Percentiles rank a stretch among this genome's conserved stretches.
phyloP scores from a whole-genome alignment of 2,329 filamentous ascomycete species.

The Ceratocystis huliohia region DNA sequence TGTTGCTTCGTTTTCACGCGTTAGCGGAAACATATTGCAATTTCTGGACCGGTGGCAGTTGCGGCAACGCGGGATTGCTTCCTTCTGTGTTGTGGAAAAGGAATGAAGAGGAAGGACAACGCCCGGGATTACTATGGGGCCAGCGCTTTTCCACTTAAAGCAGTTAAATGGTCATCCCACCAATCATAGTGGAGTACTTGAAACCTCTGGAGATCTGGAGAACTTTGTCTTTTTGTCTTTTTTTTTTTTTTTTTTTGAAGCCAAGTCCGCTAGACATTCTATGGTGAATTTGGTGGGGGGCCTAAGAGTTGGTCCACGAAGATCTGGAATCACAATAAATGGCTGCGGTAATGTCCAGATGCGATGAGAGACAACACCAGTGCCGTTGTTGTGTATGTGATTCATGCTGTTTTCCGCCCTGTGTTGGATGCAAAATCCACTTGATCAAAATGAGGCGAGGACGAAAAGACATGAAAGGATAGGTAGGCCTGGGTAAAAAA shows the following conservation, averaged over 20 bases:
- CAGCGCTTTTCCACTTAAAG: conserved; percentile 8
- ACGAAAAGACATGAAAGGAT: not conserved
- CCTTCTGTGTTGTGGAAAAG: not conserved
- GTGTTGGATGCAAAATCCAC: not conserved
- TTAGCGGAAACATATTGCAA: not conserved
- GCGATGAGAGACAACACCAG: not conserved
- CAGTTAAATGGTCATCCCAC: conserved; percentile 13
- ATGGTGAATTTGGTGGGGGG: not conserved
- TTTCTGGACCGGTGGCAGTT: not conserved
- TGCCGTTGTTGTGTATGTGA: not conserved
- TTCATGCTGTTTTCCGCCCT: conserved; percentile 1
- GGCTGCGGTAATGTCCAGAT: not conserved
- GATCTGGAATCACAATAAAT: not conserved
- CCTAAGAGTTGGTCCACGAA: too few species aligned
- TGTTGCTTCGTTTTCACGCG: not conserved
- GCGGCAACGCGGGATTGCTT: conserved; percentile 1
- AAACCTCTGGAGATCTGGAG: not conserved
- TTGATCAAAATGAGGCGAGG: not conserved
- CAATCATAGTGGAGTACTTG: not conserved
- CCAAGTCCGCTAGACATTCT: not conserved
- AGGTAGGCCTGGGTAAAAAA: not conserved
- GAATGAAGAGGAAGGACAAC: not conserved
- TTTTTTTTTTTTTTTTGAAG: not conserved
- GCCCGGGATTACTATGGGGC: conserved; percentile 7
- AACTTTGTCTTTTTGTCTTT: not conserved